Evolutionary conservation across 2,329 filamentous ascomycete genomes (phyloP).

Genomic region (Aspergillus fischeri): DNA sequence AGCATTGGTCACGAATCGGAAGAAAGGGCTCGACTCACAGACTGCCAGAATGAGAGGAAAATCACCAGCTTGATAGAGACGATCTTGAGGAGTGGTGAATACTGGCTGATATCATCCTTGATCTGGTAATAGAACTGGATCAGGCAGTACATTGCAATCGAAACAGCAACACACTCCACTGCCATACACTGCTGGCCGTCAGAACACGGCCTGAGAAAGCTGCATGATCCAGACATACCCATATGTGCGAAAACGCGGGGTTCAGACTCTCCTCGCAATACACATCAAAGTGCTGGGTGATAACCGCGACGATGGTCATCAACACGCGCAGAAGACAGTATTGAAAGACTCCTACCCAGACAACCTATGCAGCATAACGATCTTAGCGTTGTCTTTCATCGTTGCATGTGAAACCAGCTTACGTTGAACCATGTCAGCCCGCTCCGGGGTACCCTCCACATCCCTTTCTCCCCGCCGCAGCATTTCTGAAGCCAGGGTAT

Average conservation of each 20-base stretch:
- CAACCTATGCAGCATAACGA: constrained; percentile 21
- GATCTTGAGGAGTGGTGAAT: constrained; percentile 75
- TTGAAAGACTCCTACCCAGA: constrained; percentile 79
- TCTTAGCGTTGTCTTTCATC: background rate
- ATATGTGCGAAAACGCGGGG: constrained; percentile 77
- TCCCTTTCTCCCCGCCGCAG: constrained; percentile 64
- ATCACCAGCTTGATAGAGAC: constrained; percentile 86
- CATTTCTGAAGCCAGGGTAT: constrained; percentile 66
- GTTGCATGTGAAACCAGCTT: constrained; percentile 3
- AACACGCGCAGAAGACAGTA: constrained; percentile 77
- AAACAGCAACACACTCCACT: constrained; percentile 68
- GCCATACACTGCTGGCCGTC: constrained; percentile 50
- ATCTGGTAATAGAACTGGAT: constrained; percentile 84
- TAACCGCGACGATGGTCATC: constrained; percentile 73
- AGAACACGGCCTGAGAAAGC: constrained; percentile 4
- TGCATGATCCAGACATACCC: constrained; percentile 53
- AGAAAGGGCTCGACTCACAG: constrained; percentile 31
- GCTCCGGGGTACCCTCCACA: constrained; percentile 70
- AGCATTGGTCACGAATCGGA: background rate
- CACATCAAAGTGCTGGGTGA: constrained; percentile 62
- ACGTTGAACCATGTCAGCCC: constrained; percentile 88
- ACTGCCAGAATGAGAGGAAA: constrained; percentile 88
- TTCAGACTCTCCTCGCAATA: constrained; percentile 78
- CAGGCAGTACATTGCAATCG: constrained; percentile 82
- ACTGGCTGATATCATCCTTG: constrained; percentile 61